Conservation (phyloP, 2,329 filamentous ascomycete genomes). For the Colletotrichum noveboracense region DNA sequence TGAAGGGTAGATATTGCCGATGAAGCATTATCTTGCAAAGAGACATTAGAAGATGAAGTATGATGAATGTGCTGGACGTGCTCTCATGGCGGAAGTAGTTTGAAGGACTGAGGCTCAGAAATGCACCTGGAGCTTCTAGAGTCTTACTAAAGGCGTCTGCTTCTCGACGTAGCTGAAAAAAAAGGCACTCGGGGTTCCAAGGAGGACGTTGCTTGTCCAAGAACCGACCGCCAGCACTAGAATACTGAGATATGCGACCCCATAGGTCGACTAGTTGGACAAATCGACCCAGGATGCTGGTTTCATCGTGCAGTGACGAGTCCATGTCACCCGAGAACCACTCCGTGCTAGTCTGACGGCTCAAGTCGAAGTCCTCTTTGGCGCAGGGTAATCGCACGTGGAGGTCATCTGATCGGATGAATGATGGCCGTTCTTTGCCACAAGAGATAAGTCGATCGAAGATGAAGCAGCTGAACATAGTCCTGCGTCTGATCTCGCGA, state of each 20-base stretch:
- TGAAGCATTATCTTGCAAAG: constrained; percentile 72
- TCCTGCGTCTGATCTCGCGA: constrained; percentile 68
- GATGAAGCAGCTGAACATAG: constrained; percentile 77
- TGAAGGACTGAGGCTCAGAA: constrained; percentile 49
- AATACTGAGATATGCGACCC: constrained; percentile 61
- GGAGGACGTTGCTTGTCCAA: constrained; percentile 57
- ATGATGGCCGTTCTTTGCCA: constrained; percentile 66
- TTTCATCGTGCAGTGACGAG: constrained; percentile 35
- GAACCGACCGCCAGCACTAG: constrained; percentile 54
- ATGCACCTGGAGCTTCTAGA: constrained; percentile 44
- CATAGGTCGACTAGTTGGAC: constrained; percentile 63
- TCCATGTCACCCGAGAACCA: constrained; percentile 37
- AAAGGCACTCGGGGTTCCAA: constrained; percentile 62
- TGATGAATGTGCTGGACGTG: constrained; percentile 67
- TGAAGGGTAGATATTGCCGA: constrained; percentile 71
- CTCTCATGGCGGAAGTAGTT: constrained; percentile 72
- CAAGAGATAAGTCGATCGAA: constrained; percentile 72
- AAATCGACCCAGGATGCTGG: constrained; percentile 57
- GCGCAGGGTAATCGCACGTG: constrained; percentile 71
- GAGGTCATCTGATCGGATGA: constrained; percentile 63
- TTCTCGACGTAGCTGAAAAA: constrained; percentile 55
- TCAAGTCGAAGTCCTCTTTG: constrained; percentile 67
- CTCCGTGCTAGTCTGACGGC: constrained; percentile 58
- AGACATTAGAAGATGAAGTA: constrained; percentile 69
- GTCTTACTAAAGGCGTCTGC: constrained; percentile 52